Conservation (phyloP, 1,284 basidiomycete genomes). For the Tranzscheliella williamsii region DNA sequence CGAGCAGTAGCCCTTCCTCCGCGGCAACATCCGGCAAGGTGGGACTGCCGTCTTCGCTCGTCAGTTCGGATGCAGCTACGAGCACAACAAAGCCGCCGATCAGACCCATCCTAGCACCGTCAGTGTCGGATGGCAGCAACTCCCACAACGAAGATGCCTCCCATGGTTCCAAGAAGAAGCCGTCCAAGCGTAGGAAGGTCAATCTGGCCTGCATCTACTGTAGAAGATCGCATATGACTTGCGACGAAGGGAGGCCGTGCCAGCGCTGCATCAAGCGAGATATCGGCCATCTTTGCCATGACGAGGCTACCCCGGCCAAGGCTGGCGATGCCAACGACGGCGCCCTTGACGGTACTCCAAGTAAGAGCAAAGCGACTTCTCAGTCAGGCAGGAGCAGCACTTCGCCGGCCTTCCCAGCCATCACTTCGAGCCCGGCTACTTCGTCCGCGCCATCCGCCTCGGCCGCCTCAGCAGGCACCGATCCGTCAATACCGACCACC, state of each 20-base stretch:
- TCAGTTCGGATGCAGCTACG: constrained; percentile 1
- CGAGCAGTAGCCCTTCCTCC: no score
- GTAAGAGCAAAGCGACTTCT: background rate
- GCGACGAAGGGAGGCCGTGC: constrained; percentile 62
- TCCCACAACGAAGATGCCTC: no score
- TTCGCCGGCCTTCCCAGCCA: no score
- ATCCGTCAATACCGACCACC: no score
- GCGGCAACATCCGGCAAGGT: constrained; percentile 5
- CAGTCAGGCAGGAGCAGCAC: no score
- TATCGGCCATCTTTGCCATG: constrained; percentile 62
- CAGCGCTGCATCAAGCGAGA: constrained; percentile 63
- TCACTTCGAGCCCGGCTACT: no score
- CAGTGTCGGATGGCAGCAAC: no score
- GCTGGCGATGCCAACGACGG: constrained; percentile 2
- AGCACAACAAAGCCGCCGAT: no score
- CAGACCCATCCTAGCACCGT: no score
- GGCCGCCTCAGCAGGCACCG: background rate
- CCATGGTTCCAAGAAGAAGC: constrained; percentile 27
- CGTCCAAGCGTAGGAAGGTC: constrained; percentile 51
- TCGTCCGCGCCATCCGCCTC: no score
- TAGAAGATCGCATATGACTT: constrained; percentile 76
- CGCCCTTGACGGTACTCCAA: background rate
- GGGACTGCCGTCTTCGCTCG: constrained; percentile 1
- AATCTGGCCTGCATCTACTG: constrained; percentile 82
- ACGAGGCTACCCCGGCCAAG: constrained; percentile 26